Conservation (phyloP, 2,329 filamentous ascomycete genomes). For the Phialophora verrucosa region DNA sequence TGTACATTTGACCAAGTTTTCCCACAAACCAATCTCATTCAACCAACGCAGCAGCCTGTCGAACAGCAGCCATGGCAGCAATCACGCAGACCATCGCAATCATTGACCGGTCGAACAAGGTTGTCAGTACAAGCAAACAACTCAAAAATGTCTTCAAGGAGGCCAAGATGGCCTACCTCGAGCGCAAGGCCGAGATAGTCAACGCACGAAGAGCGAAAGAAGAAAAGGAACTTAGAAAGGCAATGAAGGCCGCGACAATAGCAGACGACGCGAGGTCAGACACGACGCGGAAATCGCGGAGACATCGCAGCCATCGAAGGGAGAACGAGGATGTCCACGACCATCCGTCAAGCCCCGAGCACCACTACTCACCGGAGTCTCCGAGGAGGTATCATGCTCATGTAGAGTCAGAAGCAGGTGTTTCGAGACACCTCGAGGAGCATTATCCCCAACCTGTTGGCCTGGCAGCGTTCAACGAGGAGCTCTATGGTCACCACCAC, state of each 20-base stretch:
- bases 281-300: slow-evolving; percentile 49
- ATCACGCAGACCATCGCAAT: slow-evolving; percentile 80
- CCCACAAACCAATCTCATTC: not conserved
- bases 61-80: slow-evolving; percentile 38
- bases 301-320: slow-evolving; percentile 26
- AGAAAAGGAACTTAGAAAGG: slow-evolving; percentile 65
- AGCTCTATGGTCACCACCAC: slow-evolving; percentile 33
- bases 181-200: slow-evolving; percentile 82
- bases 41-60: not conserved
- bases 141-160: slow-evolving; percentile 90
- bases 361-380: slow-evolving; percentile 27
- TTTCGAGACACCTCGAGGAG: not conserved
- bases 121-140: slow-evolving; percentile 89
- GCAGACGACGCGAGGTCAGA: slow-evolving; percentile 54
- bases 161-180: slow-evolving; percentile 83
- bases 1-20: not conserved
- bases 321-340: slow-evolving; percentile 39
- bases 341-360: slow-evolving; percentile 21
- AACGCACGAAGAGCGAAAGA: slow-evolving; percentile 68
- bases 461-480: slow-evolving; percentile 39
- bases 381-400: slow-evolving; percentile 15
- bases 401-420: not conserved
- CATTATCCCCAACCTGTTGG: slow-evolving; percentile 15
- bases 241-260: slow-evolving; percentile 57
- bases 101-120: slow-evolving; percentile 88